These are phyloP conservation scores for Brassica rapa DNA, from an alignment of 345 rosid species.

Conservation along the genomic window DNA sequence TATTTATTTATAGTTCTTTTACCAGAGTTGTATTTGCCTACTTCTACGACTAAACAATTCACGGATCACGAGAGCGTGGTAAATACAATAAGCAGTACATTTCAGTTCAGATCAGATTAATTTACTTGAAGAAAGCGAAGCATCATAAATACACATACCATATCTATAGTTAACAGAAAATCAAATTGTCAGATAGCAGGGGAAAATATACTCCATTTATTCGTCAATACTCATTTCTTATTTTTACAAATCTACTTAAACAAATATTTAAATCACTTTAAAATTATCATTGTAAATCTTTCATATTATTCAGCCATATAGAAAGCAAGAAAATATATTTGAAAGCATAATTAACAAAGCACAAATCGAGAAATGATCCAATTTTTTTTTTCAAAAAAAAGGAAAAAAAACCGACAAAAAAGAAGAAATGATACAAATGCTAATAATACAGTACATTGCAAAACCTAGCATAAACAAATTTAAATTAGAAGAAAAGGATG, in stretches of 20 bases:
- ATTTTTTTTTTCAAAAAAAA: not conserved
- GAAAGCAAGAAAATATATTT: not conserved
- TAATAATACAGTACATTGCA: not conserved
- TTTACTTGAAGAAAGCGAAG: not conserved
- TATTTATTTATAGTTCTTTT: not conserved
- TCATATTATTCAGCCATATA: not conserved
- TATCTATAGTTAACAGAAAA: not conserved
- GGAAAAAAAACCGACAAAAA: not conserved
- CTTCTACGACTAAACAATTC: not conserved
- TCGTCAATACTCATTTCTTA: not conserved
- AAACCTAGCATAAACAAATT: not conserved
- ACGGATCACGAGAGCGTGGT: not conserved
- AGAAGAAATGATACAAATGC: not conserved
- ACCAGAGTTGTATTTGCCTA: not conserved
- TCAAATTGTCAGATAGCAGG: conserved; percentile 1
- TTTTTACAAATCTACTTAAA: not conserved
- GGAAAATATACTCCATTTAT: not conserved
- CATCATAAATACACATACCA: not conserved
- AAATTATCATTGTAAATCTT: not conserved
- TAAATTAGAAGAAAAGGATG: not conserved
- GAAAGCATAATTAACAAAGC: not conserved
- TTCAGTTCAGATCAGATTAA: not conserved
- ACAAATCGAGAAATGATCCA: not conserved
- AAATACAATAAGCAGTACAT: not conserved
- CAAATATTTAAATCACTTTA: not conserved